Evolutionary conservation across 352 stramenopile genomes (phyloP), one percentile per base, ranked within the genome.

Genomic region (Pythium chondricola): DNA sequence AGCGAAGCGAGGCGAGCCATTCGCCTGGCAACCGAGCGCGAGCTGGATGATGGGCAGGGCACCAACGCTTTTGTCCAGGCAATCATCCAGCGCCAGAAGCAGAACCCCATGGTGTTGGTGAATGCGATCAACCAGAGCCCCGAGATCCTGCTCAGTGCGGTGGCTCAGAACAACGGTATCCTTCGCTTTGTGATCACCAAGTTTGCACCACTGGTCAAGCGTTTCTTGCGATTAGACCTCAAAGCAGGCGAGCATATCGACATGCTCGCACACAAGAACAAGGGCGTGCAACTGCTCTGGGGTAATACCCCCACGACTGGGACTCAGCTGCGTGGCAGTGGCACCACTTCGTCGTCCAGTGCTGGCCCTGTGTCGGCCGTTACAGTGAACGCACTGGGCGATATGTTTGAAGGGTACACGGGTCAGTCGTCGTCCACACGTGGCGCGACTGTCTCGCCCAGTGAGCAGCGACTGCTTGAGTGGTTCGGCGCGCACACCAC

Each of bases 141-240:
- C 3, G 80, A 86, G 48, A 78, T 85, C 3, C 46, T 91, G n/a
- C 45, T 85, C 33, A 82, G 58, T 29, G 74, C 77, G 0, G 67
- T 88, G 11, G 36, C 67, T 6, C 50, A 77, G 13, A 86, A 88
- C 52, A 71, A 77, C 9, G 74, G 80, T 0, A 88, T 91, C 43
- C 51, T 90, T 22, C 54, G 78, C 17, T 88, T 88, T 22, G 61
- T 62, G 5, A 88, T 91, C 49, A 74, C 66, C 11, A 85, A 88
- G 50, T 88, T 85, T 32, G 36, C 76, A 3, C 62, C 72, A 0
- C 44, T 63, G 3, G 79, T 88, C n/a, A 85, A 87, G 57, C 49
- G 63, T 5, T 90, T 90, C 38, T 43, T 90, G 3, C 66, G 67
- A 8, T 42, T 90, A 24, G 79, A 90, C 36, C 22, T 65, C 1